Evolutionary conservation across 148 eudicot genomes (phyloP), one percentile per base, ranked within the genome.

Genomic region (Drosera capensis): DNA sequence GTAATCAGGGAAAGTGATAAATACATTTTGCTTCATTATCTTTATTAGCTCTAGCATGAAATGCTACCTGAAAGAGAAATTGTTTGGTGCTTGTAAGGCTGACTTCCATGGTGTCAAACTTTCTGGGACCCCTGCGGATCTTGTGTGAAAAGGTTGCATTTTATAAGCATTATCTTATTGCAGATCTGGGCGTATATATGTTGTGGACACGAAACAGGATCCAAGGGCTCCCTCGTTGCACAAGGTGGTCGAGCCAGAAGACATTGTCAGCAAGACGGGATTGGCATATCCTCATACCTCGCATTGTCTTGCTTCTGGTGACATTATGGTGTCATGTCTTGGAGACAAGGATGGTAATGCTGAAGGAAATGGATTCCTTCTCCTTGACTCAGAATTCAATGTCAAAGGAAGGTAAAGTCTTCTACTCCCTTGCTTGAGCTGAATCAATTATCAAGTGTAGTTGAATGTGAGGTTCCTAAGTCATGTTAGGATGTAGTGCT

Each of bases 281-380:
- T 60, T 92, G 51, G 99, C 95, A n/a, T 92, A 65, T 62, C 99
- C 99, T 1, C 99, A 92, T 61, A 92, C 95, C 19, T 64, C 99
- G 36, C 99, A 92, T 56, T 92, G 99, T 59, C 95, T 92, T 59
- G 99, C 95, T 51, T 73, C 95, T 41, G 94, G 95, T 41, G 99
- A 92, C 18, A 62, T 92, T 46, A 71, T 92, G 68, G 70, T 92
- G 45, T 92, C 99, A 7, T 92, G 99, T 57, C 85, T 92, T 26
- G 99, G 99, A 45, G 90, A 78, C 48, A 71, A 49, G 31, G 90
- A 85, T 55, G 99, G 99, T 42, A 79, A 92, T 21, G 94, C 95
- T 1, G 70, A 92, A 49, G 95, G 94, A 59, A 81, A 64, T 52
- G 99, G 99, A 14, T 92, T 92, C 60, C 99, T 92, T 54, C 69